Evolutionary conservation across 208 protist species (phyloP).

Genomic region (Herpetomonas samuelpessoai): DNA sequence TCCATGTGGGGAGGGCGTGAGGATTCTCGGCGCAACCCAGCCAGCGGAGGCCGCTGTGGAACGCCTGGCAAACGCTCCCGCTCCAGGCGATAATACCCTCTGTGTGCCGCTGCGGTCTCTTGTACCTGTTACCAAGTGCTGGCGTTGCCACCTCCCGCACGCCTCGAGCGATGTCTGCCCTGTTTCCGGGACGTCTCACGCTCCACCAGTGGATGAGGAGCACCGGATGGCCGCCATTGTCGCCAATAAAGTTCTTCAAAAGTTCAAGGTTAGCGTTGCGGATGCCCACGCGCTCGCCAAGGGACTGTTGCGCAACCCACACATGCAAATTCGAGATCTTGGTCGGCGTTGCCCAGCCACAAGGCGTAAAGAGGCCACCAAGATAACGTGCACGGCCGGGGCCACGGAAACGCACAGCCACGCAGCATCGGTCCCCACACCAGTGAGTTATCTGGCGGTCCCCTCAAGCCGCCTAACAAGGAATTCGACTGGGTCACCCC

Average conservation of each 20-base stretch:
- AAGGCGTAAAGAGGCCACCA: too few species aligned
- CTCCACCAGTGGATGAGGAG: conserved; percentile 28
- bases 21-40: too few species aligned
- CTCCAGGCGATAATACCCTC: too few species aligned
- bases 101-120: conserved; percentile 31
- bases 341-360: too few species aligned
- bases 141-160: conserved; percentile 33
- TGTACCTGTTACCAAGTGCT: conserved; percentile 46
- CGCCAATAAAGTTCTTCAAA: conserved; percentile 18
- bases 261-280: not conserved
- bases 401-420: too few species aligned
- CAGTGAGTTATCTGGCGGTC: too few species aligned
- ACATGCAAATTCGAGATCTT: conserved; percentile 2
- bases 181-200: conserved; percentile 19
- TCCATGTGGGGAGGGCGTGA: too few species aligned
- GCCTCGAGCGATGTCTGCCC: conserved; percentile 22
- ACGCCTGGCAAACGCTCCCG: too few species aligned
- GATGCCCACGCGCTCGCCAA: conserved; percentile 18
- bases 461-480: too few species aligned
- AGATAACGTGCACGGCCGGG: too few species aligned
- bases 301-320: conserved; percentile 1
- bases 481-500: not conserved
- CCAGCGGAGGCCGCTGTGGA: too few species aligned
- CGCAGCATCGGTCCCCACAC: too few species aligned
- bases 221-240: conserved; percentile 27